Conservation (phyloP, 1,139 yeast genomes). For the Pichia inconspicua region DNA sequence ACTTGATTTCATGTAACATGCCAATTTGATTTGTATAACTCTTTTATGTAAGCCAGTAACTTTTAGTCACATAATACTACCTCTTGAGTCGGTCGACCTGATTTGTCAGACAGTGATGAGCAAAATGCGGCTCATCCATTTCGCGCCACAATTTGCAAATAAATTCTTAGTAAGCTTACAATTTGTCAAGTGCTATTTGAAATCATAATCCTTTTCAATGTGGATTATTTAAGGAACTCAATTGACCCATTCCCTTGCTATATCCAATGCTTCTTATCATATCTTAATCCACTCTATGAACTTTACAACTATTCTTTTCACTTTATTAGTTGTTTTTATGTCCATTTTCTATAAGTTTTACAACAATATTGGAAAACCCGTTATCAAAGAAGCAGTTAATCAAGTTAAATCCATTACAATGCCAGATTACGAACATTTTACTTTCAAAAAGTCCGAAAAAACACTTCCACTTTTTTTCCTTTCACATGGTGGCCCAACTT, state of each 20-base stretch:
- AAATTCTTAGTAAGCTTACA: neutral
- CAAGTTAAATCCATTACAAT: slow-evolving; percentile 10
- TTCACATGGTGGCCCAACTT: slow-evolving; percentile 77
- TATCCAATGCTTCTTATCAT: neutral
- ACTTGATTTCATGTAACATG: neutral
- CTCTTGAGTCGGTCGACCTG: neutral
- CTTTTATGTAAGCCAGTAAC: neutral
- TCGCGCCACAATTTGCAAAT: neutral
- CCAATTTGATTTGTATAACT: too few relatives aligned
- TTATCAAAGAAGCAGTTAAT: slow-evolving; percentile 3
- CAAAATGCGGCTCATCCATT: neutral
- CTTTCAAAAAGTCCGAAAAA: slow-evolving; percentile 15
- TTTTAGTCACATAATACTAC: too few relatives aligned
- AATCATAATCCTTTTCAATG: too few relatives aligned
- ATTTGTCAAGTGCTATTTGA: neutral
- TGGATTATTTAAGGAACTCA: too few relatives aligned
- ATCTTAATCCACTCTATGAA: neutral
- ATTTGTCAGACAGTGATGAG: neutral
- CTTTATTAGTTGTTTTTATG: slow-evolving; percentile 13
- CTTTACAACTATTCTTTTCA: slow-evolving; percentile 2
- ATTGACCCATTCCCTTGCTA: too few relatives aligned
- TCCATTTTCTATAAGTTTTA: slow-evolving; percentile 12
- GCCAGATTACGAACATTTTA: slow-evolving; percentile 16
- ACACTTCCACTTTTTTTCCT: slow-evolving; percentile 53
- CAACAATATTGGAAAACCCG: slow-evolving; percentile 7